These are phyloP conservation scores for Coelastrella sp. DNA, from an alignment of 139 green algal species.

Conservation along the genomic window DNA sequence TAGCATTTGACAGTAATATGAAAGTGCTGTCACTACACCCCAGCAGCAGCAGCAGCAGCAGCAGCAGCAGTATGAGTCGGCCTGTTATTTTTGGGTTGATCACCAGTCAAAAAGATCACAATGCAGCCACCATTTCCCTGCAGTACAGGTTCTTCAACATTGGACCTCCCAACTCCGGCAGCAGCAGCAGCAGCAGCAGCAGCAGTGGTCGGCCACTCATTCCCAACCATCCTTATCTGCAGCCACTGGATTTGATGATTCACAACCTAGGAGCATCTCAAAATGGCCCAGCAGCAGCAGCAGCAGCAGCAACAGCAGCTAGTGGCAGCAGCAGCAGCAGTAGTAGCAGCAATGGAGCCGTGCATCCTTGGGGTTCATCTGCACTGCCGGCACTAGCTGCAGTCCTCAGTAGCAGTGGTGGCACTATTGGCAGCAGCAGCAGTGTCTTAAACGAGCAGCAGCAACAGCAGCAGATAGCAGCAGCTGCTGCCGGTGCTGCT, in stretches of 20 bases:
- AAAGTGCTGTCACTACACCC: too few relatives aligned
- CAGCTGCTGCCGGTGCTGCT: not conserved
- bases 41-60: conserved; percentile 34
- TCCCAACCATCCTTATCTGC: conserved; percentile 24
- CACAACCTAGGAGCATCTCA: conserved; percentile 37
- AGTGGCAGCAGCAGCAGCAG: not conserved
- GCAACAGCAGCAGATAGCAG: not conserved
- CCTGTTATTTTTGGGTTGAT: conserved; percentile 53
- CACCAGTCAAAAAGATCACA: conserved; percentile 37
- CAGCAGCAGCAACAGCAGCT: conserved; percentile 23
- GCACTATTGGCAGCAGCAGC: not conserved
- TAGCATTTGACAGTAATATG: too few relatives aligned
- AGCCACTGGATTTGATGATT: conserved; percentile 37
- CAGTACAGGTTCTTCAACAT: conserved; percentile 42
- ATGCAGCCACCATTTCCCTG: conserved; percentile 48
- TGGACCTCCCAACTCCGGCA: not conserved
- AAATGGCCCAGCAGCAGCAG: not conserved
- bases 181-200: conserved; percentile 24
- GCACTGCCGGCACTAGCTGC: not conserved
- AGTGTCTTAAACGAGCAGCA: not conserved
- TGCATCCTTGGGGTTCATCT: not conserved
- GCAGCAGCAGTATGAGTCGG: not conserved
- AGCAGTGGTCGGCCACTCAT: not conserved
- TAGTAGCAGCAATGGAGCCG: not conserved
- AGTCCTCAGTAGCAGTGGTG: not conserved